Conservation (phyloP, 2,329 filamentous ascomycete genomes). For the Pleurostoma richardsiae region DNA sequence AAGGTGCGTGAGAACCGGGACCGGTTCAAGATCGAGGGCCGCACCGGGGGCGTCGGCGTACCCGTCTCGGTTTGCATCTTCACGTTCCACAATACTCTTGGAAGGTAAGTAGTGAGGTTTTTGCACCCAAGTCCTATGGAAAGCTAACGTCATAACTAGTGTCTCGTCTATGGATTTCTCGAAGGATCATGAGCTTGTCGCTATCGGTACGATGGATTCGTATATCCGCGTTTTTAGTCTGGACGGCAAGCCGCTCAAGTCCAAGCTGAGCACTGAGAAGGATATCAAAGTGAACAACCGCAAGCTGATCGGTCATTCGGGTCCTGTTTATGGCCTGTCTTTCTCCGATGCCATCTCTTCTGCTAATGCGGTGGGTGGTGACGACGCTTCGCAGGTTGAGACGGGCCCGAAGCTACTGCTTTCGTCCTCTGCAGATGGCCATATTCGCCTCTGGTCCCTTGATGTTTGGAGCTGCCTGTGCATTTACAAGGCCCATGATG, state of each 20-base stretch:
- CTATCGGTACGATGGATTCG: conserved; percentile 85
- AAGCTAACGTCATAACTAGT: conserved; percentile 34
- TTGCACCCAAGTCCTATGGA: background rate
- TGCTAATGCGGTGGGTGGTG: conserved; percentile 45
- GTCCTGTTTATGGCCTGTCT: conserved; percentile 80
- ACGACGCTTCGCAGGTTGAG: conserved; percentile 38
- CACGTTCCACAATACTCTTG: conserved; percentile 94
- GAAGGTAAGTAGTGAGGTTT: conserved; percentile 56
- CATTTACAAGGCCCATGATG: conserved; percentile 88
- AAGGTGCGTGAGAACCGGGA: conserved; percentile 91
- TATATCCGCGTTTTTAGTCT: conserved; percentile 94
- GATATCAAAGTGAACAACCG: conserved; percentile 57
- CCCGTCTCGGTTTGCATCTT: conserved; percentile 93
- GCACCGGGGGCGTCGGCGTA: conserved; percentile 77
- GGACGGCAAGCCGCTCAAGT: conserved; percentile 75
- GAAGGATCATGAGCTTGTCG: conserved; percentile 80
- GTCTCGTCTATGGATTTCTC: conserved; percentile 95
- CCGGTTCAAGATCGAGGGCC: conserved; percentile 79
- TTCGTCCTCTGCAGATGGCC: conserved; percentile 82
- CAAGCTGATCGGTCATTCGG: conserved; percentile 84
- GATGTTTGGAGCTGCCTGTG: conserved; percentile 91
- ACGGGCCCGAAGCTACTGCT: conserved; percentile 70
- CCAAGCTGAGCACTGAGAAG: conserved; percentile 55
- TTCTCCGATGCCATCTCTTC: conserved; percentile 71
- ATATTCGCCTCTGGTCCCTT: conserved; percentile 87